These are phyloP conservation scores for Boletus semigastroideus DNA, from an alignment of 1,284 basidiomycete genomes.

Conservation along the genomic window DNA sequence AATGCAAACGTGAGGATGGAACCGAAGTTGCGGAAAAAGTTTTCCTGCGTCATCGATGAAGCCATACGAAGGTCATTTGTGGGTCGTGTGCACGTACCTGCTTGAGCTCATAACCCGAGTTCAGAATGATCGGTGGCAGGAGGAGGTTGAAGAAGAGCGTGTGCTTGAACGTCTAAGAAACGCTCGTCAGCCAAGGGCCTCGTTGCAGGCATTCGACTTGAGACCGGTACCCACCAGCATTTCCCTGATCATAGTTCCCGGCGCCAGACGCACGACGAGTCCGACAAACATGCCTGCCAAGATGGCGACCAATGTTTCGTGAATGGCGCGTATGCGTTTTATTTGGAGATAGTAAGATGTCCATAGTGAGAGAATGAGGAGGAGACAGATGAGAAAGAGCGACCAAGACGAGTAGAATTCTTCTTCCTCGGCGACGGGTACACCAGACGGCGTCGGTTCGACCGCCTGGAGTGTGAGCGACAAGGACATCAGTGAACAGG, in stretches of 20 bases:
- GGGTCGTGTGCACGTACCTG: conserved; percentile 56
- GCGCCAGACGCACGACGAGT: conserved; percentile 84
- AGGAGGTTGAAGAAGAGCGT: conserved; percentile 98
- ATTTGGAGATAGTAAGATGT: conserved; percentile 98
- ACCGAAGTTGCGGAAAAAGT: conserved; percentile 97
- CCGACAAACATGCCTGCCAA: conserved; percentile 97
- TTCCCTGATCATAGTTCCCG: conserved; percentile 92
- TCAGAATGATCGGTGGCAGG: conserved; percentile 96
- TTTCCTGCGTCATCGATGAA: conserved; percentile 61
- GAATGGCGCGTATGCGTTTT: conserved; percentile 91
- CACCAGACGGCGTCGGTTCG: conserved; percentile 23
- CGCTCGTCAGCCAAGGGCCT: not conserved
- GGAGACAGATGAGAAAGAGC: conserved; percentile 89
- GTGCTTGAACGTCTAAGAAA: conserved; percentile 84
- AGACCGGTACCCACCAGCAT: conserved; percentile 79
- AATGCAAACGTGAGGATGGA: conserved; percentile 98
- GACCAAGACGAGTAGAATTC: conserved; percentile 95
- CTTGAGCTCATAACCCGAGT: conserved; percentile 96
- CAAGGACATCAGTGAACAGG: conserved; percentile 28
- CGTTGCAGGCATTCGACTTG: too few species aligned
- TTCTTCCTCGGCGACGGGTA: conserved; percentile 66
- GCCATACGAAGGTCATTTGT: not conserved
- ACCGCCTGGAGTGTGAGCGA: conserved; percentile 19
- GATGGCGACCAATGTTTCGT: conserved; percentile 96
- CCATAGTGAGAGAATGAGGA: conserved; percentile 93